These are phyloP conservation scores for Rhexocercosporidium sp. DNA, from an alignment of 2,329 filamentous ascomycete genomes.

Conservation along the genomic window DNA sequence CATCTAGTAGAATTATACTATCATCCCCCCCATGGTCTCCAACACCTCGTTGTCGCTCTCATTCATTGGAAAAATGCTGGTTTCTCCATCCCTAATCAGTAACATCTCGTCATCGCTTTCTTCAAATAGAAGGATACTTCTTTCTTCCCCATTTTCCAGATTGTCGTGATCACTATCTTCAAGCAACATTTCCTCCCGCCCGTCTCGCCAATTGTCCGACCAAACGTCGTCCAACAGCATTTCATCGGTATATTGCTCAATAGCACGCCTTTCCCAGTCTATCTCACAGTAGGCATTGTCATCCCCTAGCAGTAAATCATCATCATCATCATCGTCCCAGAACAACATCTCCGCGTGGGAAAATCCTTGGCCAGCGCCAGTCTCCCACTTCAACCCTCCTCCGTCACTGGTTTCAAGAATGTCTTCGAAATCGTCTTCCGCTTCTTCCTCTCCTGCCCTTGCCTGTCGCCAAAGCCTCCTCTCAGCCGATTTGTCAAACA, in stretches of 20 bases:
- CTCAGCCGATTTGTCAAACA: conserved; percentile 27
- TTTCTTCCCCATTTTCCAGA: background rate
- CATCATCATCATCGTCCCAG: conserved; percentile 1
- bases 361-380: background rate
- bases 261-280: background rate
- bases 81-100: too few relatives aligned
- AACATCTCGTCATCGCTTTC: background rate
- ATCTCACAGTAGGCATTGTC: background rate
- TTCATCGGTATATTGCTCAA: background rate
- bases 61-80: background rate
- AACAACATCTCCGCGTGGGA: conserved; percentile 3
- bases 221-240: background rate
- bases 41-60: background rate
- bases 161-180: too few relatives aligned
- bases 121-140: background rate
- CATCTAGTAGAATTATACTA: background rate
- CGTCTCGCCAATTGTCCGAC: background rate
- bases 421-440: conserved; percentile 1
- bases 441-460: background rate
- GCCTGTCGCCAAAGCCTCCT: conserved; percentile 16
- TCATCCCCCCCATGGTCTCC: background rate
- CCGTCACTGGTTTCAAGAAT: background rate
- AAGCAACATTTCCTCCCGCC: background rate
- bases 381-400: background rate
- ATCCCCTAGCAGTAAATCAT: background rate